Base-by-base conservation (phyloP, 2,329 filamentous ascomycete species). In the Berkeleyomyces basicola region DNA sequence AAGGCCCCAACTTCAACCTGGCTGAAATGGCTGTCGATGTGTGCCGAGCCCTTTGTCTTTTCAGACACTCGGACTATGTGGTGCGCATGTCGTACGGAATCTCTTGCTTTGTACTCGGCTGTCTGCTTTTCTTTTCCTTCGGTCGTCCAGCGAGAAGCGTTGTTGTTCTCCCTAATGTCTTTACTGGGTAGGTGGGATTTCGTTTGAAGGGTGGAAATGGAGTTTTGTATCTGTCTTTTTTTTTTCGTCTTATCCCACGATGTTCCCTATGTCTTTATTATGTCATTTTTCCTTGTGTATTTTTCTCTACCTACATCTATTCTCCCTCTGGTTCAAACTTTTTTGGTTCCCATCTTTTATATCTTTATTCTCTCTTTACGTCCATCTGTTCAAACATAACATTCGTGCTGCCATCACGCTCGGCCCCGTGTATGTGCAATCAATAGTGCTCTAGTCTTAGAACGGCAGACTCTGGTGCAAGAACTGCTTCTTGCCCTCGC, bases 401-500 rank as follows among this genome's bases (percentile, higher is more conserved):
- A 4, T n/a, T 11, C 11, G 3, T 46, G 43, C 3, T 46, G 14
- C 14, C 9, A n/a, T 7, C 51, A 39, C 37, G 14, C n/a, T 55
- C 33, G n/a, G 10, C 42, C n/a, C 37, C 51, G 6, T 55, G 6
- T 37, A 55, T 39, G 11, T 36, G 4, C 40, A 11, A 59, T n/a
- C 11, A 14, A 31, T 37, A n/a, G 14, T 31, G 16, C 23, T 42
- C n/a, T 37, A 7, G 9, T 14, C 2, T 43, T 61, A 61, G 10
- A 61, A 42, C 14, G 73, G 66, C 67, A 83, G 65, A 64, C 70
- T 77, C 72, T 85, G 78, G 69, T 86, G 83, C 73, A 82, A 78
- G 71, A 79, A 86, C 4, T 71, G 71, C 69, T 75, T 79, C 75
- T 83, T 77, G 16, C 81, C 82, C 63, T 82, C 80, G 9, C 83